Evolutionary conservation across 2,329 filamentous ascomycete species (phyloP).

Genomic region (Diplodia sapinea): DNA sequence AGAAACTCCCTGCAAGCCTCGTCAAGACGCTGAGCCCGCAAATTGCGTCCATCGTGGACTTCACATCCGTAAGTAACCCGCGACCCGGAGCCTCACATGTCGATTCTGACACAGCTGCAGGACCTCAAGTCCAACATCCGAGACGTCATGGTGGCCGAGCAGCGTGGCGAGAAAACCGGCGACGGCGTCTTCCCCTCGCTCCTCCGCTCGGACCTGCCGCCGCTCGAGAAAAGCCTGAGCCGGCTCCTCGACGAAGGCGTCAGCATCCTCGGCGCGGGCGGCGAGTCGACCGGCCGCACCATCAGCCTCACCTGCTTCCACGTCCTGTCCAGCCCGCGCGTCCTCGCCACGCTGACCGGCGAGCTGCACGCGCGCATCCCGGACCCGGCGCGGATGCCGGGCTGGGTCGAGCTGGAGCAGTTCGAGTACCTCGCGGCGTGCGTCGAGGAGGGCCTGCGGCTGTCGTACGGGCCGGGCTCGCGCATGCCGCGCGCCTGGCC

Average conservation of each 20-base stretch:
- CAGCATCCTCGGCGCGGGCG: constrained; percentile 41
- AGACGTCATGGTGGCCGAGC: too few relatives aligned
- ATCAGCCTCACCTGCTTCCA: constrained; percentile 37
- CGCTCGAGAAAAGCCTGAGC: constrained; percentile 44
- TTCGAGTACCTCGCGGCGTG: constrained; percentile 24
- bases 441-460: constrained; percentile 35
- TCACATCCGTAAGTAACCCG: too few relatives aligned
- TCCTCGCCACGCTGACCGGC: constrained; percentile 36
- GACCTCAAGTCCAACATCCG: too few relatives aligned
- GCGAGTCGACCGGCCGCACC: constrained; percentile 42
- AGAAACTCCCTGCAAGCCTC: too few relatives aligned
- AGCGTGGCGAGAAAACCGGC: too few relatives aligned
- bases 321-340: constrained; percentile 38
- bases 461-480: constrained; percentile 40
- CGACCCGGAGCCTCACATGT: too few relatives aligned
- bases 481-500: constrained; percentile 34
- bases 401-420: constrained; percentile 18
- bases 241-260: constrained; percentile 43
- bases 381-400: constrained; percentile 30
- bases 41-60: too few relatives aligned
- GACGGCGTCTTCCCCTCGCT: too few relatives aligned
- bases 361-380: constrained; percentile 39
- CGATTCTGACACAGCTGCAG: too few relatives aligned
- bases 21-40: too few relatives aligned
- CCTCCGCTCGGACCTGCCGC: background rate